Evolutionary conservation across 2,329 filamentous ascomycete species (phyloP).

Genomic region (Rutstroemia sp.): DNA sequence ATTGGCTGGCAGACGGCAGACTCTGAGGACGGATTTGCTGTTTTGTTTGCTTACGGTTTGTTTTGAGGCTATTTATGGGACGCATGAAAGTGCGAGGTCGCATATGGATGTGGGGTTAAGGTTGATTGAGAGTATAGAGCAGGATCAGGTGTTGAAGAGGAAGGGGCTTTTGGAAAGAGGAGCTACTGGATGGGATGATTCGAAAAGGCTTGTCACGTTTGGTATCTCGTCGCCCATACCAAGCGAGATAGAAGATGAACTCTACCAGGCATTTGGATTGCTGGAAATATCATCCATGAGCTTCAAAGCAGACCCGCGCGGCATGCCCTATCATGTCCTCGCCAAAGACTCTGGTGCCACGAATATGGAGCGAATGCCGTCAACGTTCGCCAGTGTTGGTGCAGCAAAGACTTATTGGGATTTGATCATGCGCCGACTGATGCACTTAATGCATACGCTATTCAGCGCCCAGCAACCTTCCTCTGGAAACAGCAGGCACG

Average conservation of each 20-base stretch:
- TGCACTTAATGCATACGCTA: background rate
- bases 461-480: background rate
- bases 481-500: background rate
- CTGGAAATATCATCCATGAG: background rate
- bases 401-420: background rate
- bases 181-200: background rate
- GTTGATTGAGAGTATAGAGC: background rate
- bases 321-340: background rate
- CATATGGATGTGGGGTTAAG: background rate
- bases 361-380: background rate
- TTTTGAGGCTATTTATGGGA: background rate
- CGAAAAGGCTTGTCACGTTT: background rate
- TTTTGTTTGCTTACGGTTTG: background rate
- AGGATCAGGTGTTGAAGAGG: background rate
- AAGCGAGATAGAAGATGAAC: slow-evolving; percentile 1
- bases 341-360: background rate
- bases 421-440: background rate
- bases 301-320: background rate
- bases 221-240: background rate
- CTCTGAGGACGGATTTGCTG: background rate
- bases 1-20: background rate
- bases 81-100: background rate
- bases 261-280: background rate
- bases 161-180: background rate
- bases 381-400: background rate